A percentile compares a stretch with the other conserved stretches of the same genome.
These are phyloP conservation scores for Cryptococcus hybrid DNA, from an alignment of 1,284 basidiomycete genomes.

Conservation along the genomic window DNA sequence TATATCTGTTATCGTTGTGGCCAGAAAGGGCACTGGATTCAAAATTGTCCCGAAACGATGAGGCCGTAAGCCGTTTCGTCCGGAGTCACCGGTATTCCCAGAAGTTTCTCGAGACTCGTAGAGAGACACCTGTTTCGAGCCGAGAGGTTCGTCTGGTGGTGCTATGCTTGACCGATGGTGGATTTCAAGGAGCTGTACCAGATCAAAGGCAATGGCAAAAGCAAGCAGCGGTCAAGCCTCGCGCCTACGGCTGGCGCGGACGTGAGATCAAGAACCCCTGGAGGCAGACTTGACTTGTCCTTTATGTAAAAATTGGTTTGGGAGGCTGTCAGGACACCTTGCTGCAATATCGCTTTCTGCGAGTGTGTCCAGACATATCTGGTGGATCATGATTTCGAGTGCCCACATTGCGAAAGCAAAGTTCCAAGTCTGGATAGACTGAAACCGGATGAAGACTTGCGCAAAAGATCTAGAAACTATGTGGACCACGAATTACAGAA, in stretches of 20 bases:
- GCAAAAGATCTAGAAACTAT: conserved; percentile 73
- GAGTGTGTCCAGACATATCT: conserved; percentile 90
- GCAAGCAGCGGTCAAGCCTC: conserved; percentile 69
- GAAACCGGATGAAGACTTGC: conserved; percentile 69
- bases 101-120: conserved; percentile 96
- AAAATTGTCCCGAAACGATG: conserved; percentile 96
- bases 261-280: conserved; percentile 71
- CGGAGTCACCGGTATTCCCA: conserved; percentile 92
- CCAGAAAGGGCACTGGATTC: conserved; percentile 99
- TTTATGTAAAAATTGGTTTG: conserved; percentile 83
- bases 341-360: conserved; percentile 85
- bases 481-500: conserved; percentile 57
- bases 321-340: conserved; percentile 86
- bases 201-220: conserved; percentile 88
- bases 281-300: conserved; percentile 77
- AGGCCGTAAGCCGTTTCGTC: conserved; percentile 94
- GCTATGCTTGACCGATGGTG: conserved; percentile 99
- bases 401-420: conserved; percentile 82
- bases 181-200: conserved; percentile 83
- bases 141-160: conserved; percentile 70
- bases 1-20: conserved; percentile 99
- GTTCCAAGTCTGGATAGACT: conserved; percentile 82
- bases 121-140: conserved; percentile 71
- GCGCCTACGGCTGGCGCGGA: conserved; percentile 75
- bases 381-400: conserved; percentile 87